Percentiles rank a stretch among this genome's conserved stretches.
phyloP scores from a whole-genome alignment of 129 eudicot genomes.

The Apium graveolens region DNA sequence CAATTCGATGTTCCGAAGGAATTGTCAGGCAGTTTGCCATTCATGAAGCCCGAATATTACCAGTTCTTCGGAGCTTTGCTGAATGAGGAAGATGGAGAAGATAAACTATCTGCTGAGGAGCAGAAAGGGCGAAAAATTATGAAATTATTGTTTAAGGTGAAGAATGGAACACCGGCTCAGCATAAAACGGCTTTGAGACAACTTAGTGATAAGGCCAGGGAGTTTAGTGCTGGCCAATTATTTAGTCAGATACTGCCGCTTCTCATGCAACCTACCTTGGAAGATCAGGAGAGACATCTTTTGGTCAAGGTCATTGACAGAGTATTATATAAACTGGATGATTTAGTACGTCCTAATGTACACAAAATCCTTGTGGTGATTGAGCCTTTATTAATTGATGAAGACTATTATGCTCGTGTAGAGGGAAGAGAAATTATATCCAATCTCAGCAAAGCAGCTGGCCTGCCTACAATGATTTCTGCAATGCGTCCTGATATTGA shows the following conservation, averaged over 20 bases:
- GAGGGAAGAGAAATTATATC: no score
- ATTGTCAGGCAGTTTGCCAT: slow-evolving; percentile 79
- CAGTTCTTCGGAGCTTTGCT: slow-evolving; percentile 66
- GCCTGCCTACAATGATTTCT: no score
- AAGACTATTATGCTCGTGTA: no score
- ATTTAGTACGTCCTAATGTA: slow-evolving; percentile 71
- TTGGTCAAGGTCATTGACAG: slow-evolving; percentile 85
- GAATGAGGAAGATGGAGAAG: slow-evolving; percentile 67
- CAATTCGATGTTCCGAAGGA: slow-evolving; percentile 72
- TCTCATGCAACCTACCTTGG: slow-evolving; percentile 87
- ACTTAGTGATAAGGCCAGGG: slow-evolving; percentile 84
- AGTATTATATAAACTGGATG: slow-evolving; percentile 81
- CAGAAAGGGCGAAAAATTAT: slow-evolving; percentile 83
- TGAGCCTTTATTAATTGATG: no score
- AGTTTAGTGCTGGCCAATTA: slow-evolving; percentile 86
- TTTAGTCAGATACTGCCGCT: slow-evolving; percentile 72
- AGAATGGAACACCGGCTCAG: slow-evolving; percentile 92
- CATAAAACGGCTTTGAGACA: slow-evolving; percentile 90
- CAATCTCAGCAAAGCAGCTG: no score
- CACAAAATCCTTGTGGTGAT: slow-evolving; percentile 65
- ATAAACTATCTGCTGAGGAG: slow-evolving; percentile 64
- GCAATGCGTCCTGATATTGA: no score
- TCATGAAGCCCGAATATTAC: slow-evolving; percentile 86
- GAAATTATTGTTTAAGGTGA: slow-evolving; percentile 81
- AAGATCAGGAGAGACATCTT: slow-evolving; percentile 86